These are phyloP conservation scores for Irineochytrium annulatum DNA, from an alignment of 192 early-diverging fungal species.

Conservation along the genomic window DNA sequence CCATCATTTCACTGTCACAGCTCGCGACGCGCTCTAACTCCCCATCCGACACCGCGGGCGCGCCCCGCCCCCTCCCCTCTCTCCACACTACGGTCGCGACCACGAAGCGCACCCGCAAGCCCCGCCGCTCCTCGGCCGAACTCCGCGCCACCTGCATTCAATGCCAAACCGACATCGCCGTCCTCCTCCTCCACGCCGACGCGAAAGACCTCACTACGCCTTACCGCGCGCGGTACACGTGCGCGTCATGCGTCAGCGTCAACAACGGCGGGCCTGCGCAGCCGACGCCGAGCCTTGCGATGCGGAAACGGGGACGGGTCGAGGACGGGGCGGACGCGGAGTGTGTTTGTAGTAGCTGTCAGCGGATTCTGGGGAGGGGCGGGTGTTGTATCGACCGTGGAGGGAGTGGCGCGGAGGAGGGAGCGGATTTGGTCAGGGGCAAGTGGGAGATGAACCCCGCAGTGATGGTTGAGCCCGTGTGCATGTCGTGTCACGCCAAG, in stretches of 20 bases:
- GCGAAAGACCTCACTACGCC: neutral
- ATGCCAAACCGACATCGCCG: neutral
- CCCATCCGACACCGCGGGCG: neutral
- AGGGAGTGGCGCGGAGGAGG: neutral
- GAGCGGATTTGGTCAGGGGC: neutral
- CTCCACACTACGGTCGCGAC: neutral
- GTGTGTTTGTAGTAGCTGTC: neutral
- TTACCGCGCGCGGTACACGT: neutral
- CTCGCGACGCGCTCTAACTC: neutral
- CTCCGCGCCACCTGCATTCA: neutral
- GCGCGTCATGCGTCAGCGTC: neutral
- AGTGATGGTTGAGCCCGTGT: constrained; percentile 9
- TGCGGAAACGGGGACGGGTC: neutral
- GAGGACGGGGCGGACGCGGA: constrained; percentile 2
- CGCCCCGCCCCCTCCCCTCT: neutral
- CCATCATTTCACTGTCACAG: neutral
- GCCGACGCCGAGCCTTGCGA: neutral
- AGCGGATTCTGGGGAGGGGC: constrained; percentile 4
- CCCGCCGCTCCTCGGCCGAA: neutral
- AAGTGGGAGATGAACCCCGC: constrained; percentile 2
- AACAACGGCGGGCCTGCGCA: neutral
- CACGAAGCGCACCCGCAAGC: neutral
- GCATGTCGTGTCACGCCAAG: constrained; percentile 13
- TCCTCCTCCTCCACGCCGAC: neutral
- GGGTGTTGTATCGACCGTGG: neutral